Base-by-base conservation (phyloP, 2,329 filamentous ascomycete species). In the Alternaria alternata region DNA sequence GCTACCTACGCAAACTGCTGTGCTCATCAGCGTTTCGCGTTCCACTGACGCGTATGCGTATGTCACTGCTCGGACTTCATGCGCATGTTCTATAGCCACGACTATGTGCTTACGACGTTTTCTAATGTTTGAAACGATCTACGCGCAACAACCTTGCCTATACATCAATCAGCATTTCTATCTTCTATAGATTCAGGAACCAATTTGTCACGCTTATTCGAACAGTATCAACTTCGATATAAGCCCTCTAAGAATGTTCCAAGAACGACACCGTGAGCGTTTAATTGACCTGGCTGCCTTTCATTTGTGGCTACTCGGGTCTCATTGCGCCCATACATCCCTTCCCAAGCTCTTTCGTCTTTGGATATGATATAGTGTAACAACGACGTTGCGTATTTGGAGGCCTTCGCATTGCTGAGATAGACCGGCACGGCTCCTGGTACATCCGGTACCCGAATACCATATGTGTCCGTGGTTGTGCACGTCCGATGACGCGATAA, bases 201-300 rank as follows among this genome's bases (percentile, higher is more conserved):
- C 72, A 78, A 77, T 74, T 77, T 78, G 75, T 78, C 75, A 77
- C 75, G 75, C 75, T 73, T 77, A 64, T 70, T 66, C 75, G 75
- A 77, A 77, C 24, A 72, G 66, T 64, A 61, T 44, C 70, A 65
- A 71, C 73, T 77, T 76, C 73, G 73, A 61, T 64, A 76, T 71
- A 75, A 71, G 75, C 75, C 74, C 72, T 78, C 75, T 77, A 69
- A 74, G 70, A 75, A 77, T 73, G 75, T 78, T 78, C 75, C 75
- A 71, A 78, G 75, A 78, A 63, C 43, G 48, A 71, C 46, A 46
- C 44, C 54, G 51, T 67, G 73, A 67, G 61, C 72, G 75, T 78
- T 76, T 76, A 77, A 77, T 78, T 78, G 75, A 78, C 74, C 70
- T 74, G 73, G 61, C 68, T 72, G 74, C 73, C 68, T 65, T 14